Conservation (phyloP, 257 asterid species). For the Plantago major region DNA sequence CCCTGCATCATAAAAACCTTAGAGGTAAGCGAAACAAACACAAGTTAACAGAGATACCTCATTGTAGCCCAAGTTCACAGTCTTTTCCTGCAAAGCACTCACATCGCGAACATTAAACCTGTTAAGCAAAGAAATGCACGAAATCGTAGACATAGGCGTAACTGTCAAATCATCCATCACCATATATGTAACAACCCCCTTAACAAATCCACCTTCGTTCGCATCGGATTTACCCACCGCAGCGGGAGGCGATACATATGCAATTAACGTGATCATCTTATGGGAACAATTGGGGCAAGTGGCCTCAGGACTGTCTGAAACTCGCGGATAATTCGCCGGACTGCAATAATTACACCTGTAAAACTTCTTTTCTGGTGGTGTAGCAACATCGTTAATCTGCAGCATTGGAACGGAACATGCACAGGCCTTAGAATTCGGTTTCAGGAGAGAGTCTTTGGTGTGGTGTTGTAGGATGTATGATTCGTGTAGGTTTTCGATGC, state of each 20-base stretch:
- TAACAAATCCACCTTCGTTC: constrained; percentile 29
- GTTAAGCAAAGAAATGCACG: constrained; percentile 26
- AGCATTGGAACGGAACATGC: constrained; percentile 18
- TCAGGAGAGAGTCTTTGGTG: constrained; percentile 25
- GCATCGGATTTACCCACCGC: background rate
- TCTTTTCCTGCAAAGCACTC: constrained; percentile 28
- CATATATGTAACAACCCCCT: constrained; percentile 33
- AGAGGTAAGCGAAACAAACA: background rate
- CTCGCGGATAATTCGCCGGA: background rate
- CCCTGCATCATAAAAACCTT: background rate
- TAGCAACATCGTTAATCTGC: background rate
- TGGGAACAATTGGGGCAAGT: background rate
- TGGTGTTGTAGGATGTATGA: constrained; percentile 19
- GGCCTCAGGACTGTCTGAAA: constrained; percentile 21
- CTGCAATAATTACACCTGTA: background rate
- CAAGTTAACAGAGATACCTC: constrained; percentile 14
- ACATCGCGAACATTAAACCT: constrained; percentile 21
- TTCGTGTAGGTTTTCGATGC: constrained; percentile 24
- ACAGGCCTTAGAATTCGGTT: constrained; percentile 15
- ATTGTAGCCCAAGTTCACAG: constrained; percentile 23
- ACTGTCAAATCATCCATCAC: constrained; percentile 32
- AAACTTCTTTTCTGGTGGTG: background rate
- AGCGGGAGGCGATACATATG: constrained; percentile 19
- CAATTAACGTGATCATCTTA: background rate
- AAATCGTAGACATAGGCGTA: constrained; percentile 33